Percentiles rank a stretch among this genome's conserved stretches.
These are phyloP conservation scores for Psidium guajava DNA, from an alignment of 345 rosid species.

Conservation along the genomic window DNA sequence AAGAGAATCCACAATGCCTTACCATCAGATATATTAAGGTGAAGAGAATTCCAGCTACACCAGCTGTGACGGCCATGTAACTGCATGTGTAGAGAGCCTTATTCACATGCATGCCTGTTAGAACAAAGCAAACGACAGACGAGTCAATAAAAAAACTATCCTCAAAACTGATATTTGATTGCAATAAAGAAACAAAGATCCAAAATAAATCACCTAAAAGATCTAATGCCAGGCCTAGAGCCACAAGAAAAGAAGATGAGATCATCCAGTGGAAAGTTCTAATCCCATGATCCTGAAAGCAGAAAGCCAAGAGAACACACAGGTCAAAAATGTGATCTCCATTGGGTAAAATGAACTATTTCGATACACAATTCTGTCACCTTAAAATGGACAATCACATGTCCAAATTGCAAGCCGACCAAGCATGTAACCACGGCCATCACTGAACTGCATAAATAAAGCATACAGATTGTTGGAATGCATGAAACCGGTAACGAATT, in stretches of 20 bases:
- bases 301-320: not conserved
- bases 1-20: not conserved
- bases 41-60: constrained; percentile 68
- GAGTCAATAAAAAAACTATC: not conserved
- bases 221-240: constrained; percentile 42
- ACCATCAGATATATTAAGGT: constrained; percentile 61
- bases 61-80: constrained; percentile 65
- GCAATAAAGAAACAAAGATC: not conserved
- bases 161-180: not conserved
- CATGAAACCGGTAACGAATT: not conserved
- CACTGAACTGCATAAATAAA: constrained; percentile 42
- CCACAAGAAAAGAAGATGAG: constrained; percentile 40
- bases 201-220: constrained; percentile 31
- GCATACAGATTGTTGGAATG: not conserved
- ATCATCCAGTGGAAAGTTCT: constrained; percentile 49
- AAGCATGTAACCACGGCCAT: constrained; percentile 79
- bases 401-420: constrained; percentile 79
- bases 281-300: constrained; percentile 45
- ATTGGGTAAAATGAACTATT: not conserved
- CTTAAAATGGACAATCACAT: constrained; percentile 68
- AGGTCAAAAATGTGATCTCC: not conserved
- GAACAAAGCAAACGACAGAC: constrained; percentile 1
- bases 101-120: constrained; percentile 69
- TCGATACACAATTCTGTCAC: constrained; percentile 17
- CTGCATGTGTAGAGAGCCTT: constrained; percentile 79